These are phyloP conservation scores for Lachnellula occidentalis DNA, from an alignment of 2,329 filamentous ascomycete genomes.

Conservation along the genomic window DNA sequence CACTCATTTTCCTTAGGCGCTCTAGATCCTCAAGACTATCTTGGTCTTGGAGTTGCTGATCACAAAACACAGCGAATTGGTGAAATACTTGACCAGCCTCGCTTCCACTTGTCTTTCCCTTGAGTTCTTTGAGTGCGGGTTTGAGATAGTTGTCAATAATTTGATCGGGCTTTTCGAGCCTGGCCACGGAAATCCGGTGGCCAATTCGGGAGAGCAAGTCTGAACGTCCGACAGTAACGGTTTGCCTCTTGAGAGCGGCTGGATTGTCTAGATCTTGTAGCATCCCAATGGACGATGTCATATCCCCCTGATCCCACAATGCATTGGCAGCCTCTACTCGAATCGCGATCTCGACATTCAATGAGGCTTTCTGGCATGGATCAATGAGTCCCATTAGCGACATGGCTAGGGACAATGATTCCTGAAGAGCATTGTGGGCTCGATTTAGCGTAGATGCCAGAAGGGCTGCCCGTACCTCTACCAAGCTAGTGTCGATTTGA, in stretches of 20 bases:
- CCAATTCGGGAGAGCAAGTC: slow-evolving; percentile 83
- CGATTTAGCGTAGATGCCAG: slow-evolving; percentile 70
- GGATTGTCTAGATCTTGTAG: slow-evolving; percentile 66
- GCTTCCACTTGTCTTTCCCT: slow-evolving; percentile 57
- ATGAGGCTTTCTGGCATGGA: slow-evolving; percentile 61
- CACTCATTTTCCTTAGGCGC: slow-evolving; percentile 70
- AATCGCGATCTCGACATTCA: slow-evolving; percentile 71
- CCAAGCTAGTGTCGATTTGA: slow-evolving; percentile 57
- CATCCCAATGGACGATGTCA: slow-evolving; percentile 82
- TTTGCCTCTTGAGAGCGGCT: slow-evolving; percentile 59
- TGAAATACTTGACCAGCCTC: slow-evolving; percentile 88
- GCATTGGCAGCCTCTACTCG: slow-evolving; percentile 82
- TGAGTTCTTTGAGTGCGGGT: slow-evolving; percentile 77
- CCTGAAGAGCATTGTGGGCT: slow-evolving; percentile 75
- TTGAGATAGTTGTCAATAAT: slow-evolving; percentile 84
- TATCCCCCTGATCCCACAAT: slow-evolving; percentile 91
- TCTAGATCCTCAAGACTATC: slow-evolving; percentile 80
- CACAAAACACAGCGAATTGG: slow-evolving; percentile 92
- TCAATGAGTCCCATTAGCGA: slow-evolving; percentile 73
- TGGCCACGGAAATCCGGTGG: slow-evolving; percentile 81
- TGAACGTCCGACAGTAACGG: slow-evolving; percentile 65
- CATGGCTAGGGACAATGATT: slow-evolving; percentile 80
- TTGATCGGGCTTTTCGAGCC: slow-evolving; percentile 82
- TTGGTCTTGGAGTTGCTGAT: slow-evolving; percentile 83
- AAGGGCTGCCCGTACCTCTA: slow-evolving; percentile 74